These are phyloP conservation scores for Scleromitrula shiraiana DNA, from an alignment of 2,329 filamentous ascomycete genomes.

Conservation along the genomic window DNA sequence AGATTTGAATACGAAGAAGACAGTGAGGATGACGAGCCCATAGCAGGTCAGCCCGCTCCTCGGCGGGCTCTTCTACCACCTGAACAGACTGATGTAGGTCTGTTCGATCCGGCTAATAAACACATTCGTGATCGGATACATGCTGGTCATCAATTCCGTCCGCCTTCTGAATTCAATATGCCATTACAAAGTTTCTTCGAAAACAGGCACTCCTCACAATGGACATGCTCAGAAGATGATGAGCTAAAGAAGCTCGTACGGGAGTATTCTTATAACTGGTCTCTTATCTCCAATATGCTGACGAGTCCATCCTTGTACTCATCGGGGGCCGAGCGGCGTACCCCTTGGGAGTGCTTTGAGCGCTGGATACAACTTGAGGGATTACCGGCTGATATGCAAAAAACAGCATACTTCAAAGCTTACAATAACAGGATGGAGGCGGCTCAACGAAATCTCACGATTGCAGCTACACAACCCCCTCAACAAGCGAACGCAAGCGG, in stretches of 20 bases:
- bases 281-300: constrained; percentile 77
- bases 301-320: constrained; percentile 65
- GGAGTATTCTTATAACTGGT: constrained; percentile 97
- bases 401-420: constrained; percentile 86
- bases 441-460: constrained; percentile 44
- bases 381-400: constrained; percentile 84
- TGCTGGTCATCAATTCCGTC: constrained; percentile 84
- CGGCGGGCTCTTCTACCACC: constrained; percentile 47
- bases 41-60: constrained; percentile 20
- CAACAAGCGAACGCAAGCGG: constrained; percentile 30
- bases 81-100: constrained; percentile 67
- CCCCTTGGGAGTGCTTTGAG: constrained; percentile 98
- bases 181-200: constrained; percentile 88
- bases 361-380: constrained; percentile 91
- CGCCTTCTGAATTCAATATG: constrained; percentile 87
- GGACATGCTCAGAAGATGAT: constrained; percentile 85
- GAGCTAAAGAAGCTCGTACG: constrained; percentile 77
- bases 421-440: constrained; percentile 54
- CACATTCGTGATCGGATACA: constrained; percentile 83
- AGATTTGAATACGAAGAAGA: constrained; percentile 77
- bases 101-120: constrained; percentile 87
- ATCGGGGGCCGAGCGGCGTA: constrained; percentile 83
- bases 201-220: constrained; percentile 76
- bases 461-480: constrained; percentile 29
- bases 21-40: constrained; percentile 51